Conservation (phyloP, 1,139 yeast genomes). For the Meyerozyma smithsonii region DNA sequence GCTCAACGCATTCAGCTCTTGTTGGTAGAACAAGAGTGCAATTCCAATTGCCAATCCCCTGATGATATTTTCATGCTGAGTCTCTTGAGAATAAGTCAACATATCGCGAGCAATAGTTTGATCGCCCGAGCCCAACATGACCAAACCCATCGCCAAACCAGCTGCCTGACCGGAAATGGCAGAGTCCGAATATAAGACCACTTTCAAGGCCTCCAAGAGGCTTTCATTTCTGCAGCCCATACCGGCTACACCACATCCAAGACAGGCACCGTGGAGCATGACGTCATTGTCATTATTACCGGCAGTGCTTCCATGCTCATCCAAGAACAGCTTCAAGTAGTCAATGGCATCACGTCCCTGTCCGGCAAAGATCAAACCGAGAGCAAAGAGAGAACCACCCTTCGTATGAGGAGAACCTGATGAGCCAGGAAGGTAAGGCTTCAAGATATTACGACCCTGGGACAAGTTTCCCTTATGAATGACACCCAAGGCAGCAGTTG, state of each 20-base stretch:
- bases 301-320: constrained; percentile 61
- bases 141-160: constrained; percentile 93
- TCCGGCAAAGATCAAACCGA: constrained; percentile 94
- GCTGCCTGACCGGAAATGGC: constrained; percentile 98
- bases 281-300: constrained; percentile 79
- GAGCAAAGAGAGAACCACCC: constrained; percentile 93
- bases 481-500: constrained; percentile 97
- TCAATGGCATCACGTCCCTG: constrained; percentile 88
- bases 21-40: constrained; percentile 81
- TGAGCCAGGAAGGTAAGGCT: constrained; percentile 88
- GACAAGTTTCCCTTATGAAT: constrained; percentile 93
- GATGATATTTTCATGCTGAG: constrained; percentile 92
- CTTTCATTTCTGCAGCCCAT: constrained; percentile 81
- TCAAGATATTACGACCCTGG: constrained; percentile 81
- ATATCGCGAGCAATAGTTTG: constrained; percentile 71
- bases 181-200: constrained; percentile 81
- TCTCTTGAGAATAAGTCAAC: constrained; percentile 90
- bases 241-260: constrained; percentile 95
- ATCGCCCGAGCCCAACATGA: constrained; percentile 91
- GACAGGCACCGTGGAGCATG: constrained; percentile 90
- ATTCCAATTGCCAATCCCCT: constrained; percentile 89
- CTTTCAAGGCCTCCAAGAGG: constrained; percentile 79
- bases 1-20: constrained; percentile 77
- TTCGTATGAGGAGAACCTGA: constrained; percentile 79
- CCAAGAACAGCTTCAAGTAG: constrained; percentile 69